Evolutionary conservation across 2,329 filamentous ascomycete genomes (phyloP).

Genomic region (Stagonosporopsis cucurbitacearum): DNA sequence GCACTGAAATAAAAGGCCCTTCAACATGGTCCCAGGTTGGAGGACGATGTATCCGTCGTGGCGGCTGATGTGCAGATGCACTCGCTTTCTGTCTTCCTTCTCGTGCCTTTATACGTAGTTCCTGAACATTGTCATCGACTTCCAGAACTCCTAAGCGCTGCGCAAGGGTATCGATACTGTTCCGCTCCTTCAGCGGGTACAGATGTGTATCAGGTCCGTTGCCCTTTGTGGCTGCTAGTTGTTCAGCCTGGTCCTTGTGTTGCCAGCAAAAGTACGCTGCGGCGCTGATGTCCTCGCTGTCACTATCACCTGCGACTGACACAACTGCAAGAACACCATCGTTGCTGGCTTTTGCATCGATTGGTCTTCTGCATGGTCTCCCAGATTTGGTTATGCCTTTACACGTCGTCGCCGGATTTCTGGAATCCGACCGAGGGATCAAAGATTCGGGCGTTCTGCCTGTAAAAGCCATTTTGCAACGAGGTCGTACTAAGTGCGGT

Average conservation of each 20-base stretch:
- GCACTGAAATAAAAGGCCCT: constrained; percentile 54
- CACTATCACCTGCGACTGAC: constrained; percentile 47
- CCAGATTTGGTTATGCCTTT: constrained; percentile 83
- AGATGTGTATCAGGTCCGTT: constrained; percentile 50
- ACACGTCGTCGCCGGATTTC: constrained; percentile 83
- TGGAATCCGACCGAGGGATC: constrained; percentile 81
- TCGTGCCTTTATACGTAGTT: constrained; percentile 45
- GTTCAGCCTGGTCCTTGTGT: constrained; percentile 83
- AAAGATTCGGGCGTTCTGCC: constrained; percentile 76
- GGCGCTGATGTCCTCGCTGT: constrained; percentile 64
- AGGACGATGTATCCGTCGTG: constrained; percentile 46
- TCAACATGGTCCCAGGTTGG: constrained; percentile 54
- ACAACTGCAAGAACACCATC: constrained; percentile 51
- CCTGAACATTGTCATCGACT: constrained; percentile 56
- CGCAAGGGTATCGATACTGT: constrained; percentile 86
- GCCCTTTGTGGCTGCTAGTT: constrained; percentile 32
- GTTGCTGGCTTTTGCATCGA: constrained; percentile 58
- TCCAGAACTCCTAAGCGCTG: constrained; percentile 79
- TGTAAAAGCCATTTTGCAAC: constrained; percentile 37
- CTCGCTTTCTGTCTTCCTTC: constrained; percentile 26
- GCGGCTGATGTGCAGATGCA: constrained; percentile 25
- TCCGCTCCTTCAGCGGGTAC: constrained; percentile 68
- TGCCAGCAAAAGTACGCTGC: constrained; percentile 86
- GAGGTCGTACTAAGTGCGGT: neutral
- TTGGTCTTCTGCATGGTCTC: constrained; percentile 78